Evolutionary conservation across 2,329 filamentous ascomycete species (phyloP), one percentile per base, ranked within the genome.

Genomic region (Chalaropsis ovoidea): DNA sequence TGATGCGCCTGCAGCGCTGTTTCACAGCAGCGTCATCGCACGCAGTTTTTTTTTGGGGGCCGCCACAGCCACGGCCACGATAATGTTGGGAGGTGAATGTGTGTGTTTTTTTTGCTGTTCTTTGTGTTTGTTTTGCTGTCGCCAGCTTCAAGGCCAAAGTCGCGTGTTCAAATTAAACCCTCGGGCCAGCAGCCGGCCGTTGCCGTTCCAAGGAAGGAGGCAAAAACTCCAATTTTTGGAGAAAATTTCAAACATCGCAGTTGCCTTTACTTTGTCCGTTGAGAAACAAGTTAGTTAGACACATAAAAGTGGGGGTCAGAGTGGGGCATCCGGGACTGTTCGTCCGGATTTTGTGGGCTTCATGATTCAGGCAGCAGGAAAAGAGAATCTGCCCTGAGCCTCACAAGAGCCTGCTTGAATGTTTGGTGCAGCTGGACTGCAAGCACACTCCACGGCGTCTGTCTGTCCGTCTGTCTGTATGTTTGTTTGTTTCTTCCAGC

Each of bases 81-180:
- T 31, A 31, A 6, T 6, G 31, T 31, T 6, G 31, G 6, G 31
- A 6, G 31, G 31, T 6, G 3, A 6, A 31, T n/a, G 31, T 31
- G 3, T 31, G 31, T 6, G 6, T 31, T 31, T 3, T 31, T 31
- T 2, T 2, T 6, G 3, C 31, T 31, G 47, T 49, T 13, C 11
- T 43, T 7, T 35, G 4, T 62, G 35, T 62, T 45, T 22, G 19
- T 17, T 24, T 24, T 61, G 19, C 27, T 27, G 15, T 31, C 15
- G 17, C 2, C n/a, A 11, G 31, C 27, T 60, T 60, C 56, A 39
- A 60, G 56, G 17, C 56, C 31, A 41, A 24, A n/a, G 41, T 31
- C 22, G 61, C 15, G n/a, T 62, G 42, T 62, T 62, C 15, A 27
- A 62, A 43, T 62, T 27, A 49, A 17, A 22, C 39, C 10, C 52